Conservation (phyloP, 257 asterid species). For the Ajuga chamaepitys region DNA sequence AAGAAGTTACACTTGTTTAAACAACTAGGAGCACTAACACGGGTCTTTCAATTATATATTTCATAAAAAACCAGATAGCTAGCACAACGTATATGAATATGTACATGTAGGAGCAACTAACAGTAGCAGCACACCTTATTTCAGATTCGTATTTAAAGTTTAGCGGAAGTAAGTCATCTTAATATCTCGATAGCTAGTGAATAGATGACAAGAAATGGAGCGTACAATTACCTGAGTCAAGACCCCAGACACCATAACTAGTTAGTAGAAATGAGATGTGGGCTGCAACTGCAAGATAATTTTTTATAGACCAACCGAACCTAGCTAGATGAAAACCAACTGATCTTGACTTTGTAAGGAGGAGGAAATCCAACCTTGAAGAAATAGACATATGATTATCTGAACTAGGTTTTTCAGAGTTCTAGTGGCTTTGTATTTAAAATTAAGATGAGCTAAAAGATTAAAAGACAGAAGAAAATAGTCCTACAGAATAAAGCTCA, state of each 20-base stretch:
- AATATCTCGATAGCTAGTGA: slow-evolving; percentile 34
- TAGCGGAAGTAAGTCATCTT: slow-evolving; percentile 34
- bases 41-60: slow-evolving; percentile 17
- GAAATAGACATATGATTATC: not conserved
- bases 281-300: not conserved
- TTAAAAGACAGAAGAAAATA: slow-evolving; percentile 11
- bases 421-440: not conserved
- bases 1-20: slow-evolving; percentile 19
- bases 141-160: slow-evolving; percentile 52
- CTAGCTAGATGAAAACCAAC: not conserved
- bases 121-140: slow-evolving; percentile 36
- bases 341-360: not conserved
- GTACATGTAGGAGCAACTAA: slow-evolving; percentile 13
- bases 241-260: not conserved
- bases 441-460: not conserved
- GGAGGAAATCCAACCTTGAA: not conserved
- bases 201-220: slow-evolving; percentile 37
- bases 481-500: slow-evolving; percentile 26
- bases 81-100: not conserved
- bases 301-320: not conserved
- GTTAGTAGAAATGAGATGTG: not conserved
- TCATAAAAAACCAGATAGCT: slow-evolving; percentile 20
- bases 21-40: slow-evolving; percentile 17
- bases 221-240: not conserved
- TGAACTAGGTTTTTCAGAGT: not conserved